These are phyloP conservation scores for Scopulariopsis brevicaulis DNA, from an alignment of 2,329 filamentous ascomycete species.

Conservation along the genomic window DNA sequence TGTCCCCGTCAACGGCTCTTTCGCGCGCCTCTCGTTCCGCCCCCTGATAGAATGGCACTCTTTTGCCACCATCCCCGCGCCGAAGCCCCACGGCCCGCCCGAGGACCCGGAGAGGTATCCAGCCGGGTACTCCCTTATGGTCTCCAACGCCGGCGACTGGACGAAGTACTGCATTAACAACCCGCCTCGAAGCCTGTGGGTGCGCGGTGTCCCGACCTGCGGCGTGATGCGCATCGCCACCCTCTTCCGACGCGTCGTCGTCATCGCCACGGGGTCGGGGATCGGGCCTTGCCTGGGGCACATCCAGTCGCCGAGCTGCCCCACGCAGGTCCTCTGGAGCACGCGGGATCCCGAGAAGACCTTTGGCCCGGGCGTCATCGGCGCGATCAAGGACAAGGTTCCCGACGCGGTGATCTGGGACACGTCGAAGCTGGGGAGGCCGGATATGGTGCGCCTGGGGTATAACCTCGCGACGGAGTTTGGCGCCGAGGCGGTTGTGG, in stretches of 20 bases:
- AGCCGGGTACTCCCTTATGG: conserved; percentile 51
- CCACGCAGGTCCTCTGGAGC: conserved; percentile 57
- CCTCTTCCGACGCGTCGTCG: conserved; percentile 52
- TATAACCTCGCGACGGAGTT: conserved; percentile 44
- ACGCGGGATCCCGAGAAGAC: conserved; percentile 49
- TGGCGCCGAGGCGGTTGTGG: conserved; percentile 56
- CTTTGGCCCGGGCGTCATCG: conserved; percentile 46
- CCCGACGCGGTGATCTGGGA: conserved; percentile 56
- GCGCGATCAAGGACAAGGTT: conserved; percentile 44
- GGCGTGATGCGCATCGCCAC: conserved; percentile 58
- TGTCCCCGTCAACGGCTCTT: conserved; percentile 35
- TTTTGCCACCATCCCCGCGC: conserved; percentile 61
- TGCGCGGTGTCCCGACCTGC: conserved; percentile 53
- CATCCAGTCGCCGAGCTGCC: conserved; percentile 36
- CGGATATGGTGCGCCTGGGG: conserved; percentile 39
- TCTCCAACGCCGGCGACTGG: conserved; percentile 70
- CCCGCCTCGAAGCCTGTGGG: conserved; percentile 53
- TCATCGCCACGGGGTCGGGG: conserved; percentile 63
- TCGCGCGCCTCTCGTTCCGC: conserved; percentile 44
- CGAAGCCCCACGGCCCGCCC: conserved; percentile 17
- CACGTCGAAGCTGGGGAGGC: conserved; percentile 45
- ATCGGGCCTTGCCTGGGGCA: conserved; percentile 58
- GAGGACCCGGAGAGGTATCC: conserved; percentile 10
- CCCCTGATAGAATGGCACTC: conserved; percentile 64
- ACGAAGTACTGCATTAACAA: conserved; percentile 51